A percentile compares a stretch with the other conserved stretches of the same genome.
Conservation (phyloP, 441 rosid genomes). For the Jatropha multifida region DNA sequence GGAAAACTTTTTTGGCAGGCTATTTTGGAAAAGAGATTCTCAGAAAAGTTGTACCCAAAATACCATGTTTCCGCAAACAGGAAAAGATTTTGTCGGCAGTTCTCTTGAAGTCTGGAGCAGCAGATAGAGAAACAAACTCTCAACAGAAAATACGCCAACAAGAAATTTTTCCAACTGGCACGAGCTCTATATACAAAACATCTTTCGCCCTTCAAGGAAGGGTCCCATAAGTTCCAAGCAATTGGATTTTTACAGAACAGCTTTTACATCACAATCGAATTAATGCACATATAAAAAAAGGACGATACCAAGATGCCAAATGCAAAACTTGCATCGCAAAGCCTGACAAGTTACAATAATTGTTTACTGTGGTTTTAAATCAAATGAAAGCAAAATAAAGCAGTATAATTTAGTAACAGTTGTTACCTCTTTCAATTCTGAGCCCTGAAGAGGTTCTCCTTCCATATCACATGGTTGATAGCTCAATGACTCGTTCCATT, state of each 20-base stretch:
- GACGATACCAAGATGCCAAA: not conserved
- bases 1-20: not conserved
- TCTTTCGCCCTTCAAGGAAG: not conserved
- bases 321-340: not conserved
- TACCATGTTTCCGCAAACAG: not conserved
- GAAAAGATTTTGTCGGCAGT: not conserved
- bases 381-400: not conserved
- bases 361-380: not conserved
- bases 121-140: not conserved
- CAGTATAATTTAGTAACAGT: not conserved
- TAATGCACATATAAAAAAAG: not conserved
- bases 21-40: not conserved
- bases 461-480: conserved; percentile 93
- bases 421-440: conserved; percentile 75
- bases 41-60: not conserved
- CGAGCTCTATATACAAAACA: not conserved
- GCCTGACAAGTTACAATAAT: not conserved
- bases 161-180: not conserved
- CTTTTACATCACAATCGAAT: not conserved
- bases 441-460: conserved; percentile 93
- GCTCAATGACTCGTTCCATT: conserved; percentile 90
- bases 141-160: not conserved
- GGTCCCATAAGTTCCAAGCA: not conserved
- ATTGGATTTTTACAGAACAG: not conserved
- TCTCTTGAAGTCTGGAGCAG: not conserved